Percentiles rank a stretch among this genome's conserved stretches.
These are phyloP conservation scores for Suillus alpinus DNA, from an alignment of 768 basidiomycete species.

Conservation along the genomic window DNA sequence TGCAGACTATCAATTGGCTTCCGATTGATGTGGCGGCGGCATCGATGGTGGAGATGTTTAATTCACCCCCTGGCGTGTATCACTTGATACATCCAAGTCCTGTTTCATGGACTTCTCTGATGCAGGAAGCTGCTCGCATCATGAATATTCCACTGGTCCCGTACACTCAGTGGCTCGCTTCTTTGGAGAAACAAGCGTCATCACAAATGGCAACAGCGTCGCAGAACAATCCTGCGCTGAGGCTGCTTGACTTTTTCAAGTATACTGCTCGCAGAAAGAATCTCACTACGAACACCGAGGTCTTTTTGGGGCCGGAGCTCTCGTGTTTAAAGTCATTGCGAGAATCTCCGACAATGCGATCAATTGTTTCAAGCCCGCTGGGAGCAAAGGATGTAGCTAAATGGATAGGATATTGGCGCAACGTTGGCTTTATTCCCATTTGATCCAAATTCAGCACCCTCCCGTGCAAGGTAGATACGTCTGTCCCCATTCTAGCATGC, in stretches of 20 bases:
- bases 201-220: background rate
- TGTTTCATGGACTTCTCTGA: slow-evolving; percentile 20
- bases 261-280: background rate
- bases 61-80: background rate
- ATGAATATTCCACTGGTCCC: slow-evolving; percentile 28
- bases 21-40: slow-evolving; percentile 14
- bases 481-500: too few species aligned
- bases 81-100: slow-evolving; percentile 16
- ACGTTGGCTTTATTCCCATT: slow-evolving; percentile 4
- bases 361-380: background rate
- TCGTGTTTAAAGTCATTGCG: slow-evolving; percentile 1
- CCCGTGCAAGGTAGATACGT: too few species aligned
- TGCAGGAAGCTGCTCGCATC: slow-evolving; percentile 13
- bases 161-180: slow-evolving; percentile 29
- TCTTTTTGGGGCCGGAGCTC: slow-evolving; percentile 2
- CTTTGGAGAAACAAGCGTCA: slow-evolving; percentile 15
- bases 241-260: slow-evolving; percentile 7
- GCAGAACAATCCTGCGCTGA: slow-evolving; percentile 6
- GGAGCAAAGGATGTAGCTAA: background rate
- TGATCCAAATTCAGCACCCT: background rate
- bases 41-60: slow-evolving; percentile 1
- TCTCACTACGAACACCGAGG: background rate
- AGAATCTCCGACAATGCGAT: slow-evolving; percentile 1
- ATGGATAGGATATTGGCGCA: slow-evolving; percentile 9
- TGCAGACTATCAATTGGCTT: slow-evolving; percentile 24